Percentiles rank a stretch among this genome's conserved stretches.
Conservation (phyloP, 495 filamentous ascomycete genomes). For the Ascobolus immersus region DNA sequence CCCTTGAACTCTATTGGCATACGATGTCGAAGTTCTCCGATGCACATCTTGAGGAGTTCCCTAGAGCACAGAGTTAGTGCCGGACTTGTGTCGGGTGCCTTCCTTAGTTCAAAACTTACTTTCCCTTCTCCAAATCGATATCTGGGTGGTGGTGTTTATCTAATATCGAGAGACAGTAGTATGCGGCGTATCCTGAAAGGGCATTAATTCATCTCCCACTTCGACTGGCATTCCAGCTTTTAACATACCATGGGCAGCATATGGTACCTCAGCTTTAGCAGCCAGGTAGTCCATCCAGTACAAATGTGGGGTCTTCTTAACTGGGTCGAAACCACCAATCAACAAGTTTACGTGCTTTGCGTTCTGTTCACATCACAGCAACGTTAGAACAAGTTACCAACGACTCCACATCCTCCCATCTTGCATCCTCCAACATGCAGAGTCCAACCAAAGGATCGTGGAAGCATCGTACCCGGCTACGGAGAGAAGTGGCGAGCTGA, state of each 20-base stretch:
- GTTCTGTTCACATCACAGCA: conserved; percentile 18
- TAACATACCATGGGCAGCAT: conserved; percentile 63
- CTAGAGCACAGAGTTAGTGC: conserved; percentile 16
- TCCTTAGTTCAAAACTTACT: not conserved
- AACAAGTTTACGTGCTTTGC: conserved; percentile 93
- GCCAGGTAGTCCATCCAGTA: conserved; percentile 98
- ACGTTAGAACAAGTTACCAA: not conserved
- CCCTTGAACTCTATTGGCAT: conserved; percentile 98
- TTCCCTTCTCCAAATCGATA: conserved; percentile 58
- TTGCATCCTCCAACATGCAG: no score
- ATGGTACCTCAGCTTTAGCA: conserved; percentile 61
- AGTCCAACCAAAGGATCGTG: not conserved
- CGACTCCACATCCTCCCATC: no score
- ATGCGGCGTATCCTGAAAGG: conserved; percentile 20
- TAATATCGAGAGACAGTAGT: conserved; percentile 84
- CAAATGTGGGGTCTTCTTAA: conserved; percentile 60
- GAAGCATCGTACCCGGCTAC: conserved; percentile 32
- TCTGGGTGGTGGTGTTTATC: conserved; percentile 96
- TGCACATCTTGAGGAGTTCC: conserved; percentile 77
- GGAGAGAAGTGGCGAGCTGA: conserved; percentile 68
- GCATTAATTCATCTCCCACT: not conserved
- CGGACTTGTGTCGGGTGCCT: not conserved
- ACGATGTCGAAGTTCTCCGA: conserved; percentile 68
- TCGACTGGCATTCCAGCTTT: not conserved
- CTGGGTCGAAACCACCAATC: conserved; percentile 71